Base-by-base conservation (phyloP, 306 rosid genomes). In the Luffa aegyptiaca region DNA sequence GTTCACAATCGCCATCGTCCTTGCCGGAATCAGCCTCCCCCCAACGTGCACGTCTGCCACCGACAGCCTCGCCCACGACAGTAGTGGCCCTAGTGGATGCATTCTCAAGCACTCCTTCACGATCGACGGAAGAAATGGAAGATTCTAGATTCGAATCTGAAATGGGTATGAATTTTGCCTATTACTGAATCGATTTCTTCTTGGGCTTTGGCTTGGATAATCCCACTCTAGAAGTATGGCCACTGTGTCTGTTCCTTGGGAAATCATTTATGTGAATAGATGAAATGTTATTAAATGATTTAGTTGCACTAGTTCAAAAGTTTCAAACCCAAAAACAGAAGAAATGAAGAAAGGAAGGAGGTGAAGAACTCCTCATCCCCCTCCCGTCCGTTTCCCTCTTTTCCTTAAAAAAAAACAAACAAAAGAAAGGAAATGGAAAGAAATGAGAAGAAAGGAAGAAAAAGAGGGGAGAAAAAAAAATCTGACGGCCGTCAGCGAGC, bases 61-160 rank as follows among this genome's bases (percentile, higher is more conserved):
- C 0, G 90, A 77, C 0, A 87, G 73, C 7, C 90, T 83, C 12
- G 90, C 90, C 90, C 90, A 87, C 1, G 90, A 87, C 44, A 87
- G 85, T 6, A 87, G 70, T 5, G 88, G 90, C 0, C 90, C 90
- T 0, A 86, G 90, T 5, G 90, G 90, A 57, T 87, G 90, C 57
- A 83, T 77, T 16, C 88, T 78, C n/a, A 87, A 77, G 10, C 82
- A 26, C 64, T 87, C 90, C n/a, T 87, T 87, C 10, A 87, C 86
- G 3, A 87, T 59, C 13, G 88, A 63, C 39, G 81, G 90, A 9
- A 87, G 79, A 69, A 53, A 87, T 2, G 90, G 86, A 10, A 87
- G 81, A 5, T 79, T 76, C 16, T 63, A 73, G n/a, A 87, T 57
- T 87, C 86, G 82, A 46, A 26, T 86, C 90, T 1, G 79, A 55